Percentiles rank a stretch among this genome's conserved stretches.
phyloP scores from a whole-genome alignment of 2,329 filamentous ascomycete genomes.

The Diplodia scrobiculata region DNA sequence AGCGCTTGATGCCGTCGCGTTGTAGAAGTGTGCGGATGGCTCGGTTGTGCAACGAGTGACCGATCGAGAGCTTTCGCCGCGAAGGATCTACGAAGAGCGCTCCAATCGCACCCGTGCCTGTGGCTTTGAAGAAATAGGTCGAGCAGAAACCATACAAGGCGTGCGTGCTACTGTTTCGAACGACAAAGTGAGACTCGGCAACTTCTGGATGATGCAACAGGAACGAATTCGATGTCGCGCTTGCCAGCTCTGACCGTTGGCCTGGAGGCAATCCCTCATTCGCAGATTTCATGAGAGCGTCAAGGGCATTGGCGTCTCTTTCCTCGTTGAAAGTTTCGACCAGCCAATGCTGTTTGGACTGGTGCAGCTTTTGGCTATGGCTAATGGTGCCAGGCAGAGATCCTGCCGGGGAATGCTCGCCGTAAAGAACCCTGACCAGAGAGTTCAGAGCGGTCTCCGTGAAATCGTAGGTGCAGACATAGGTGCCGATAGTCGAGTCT shows the following conservation, averaged over 20 bases:
- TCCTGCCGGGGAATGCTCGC: constrained; percentile 64
- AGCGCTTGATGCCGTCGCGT: constrained; percentile 70
- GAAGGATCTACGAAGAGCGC: constrained; percentile 86
- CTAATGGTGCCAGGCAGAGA: constrained; percentile 70
- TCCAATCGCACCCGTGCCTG: constrained; percentile 73
- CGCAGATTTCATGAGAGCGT: constrained; percentile 71
- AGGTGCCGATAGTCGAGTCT: constrained; percentile 86
- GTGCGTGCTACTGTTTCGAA: constrained; percentile 89
- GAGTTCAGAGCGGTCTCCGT: constrained; percentile 88
- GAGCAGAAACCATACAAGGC: constrained; percentile 90
- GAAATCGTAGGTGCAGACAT: constrained; percentile 94
- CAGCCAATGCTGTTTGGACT: constrained; percentile 92
- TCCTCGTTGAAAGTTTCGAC: constrained; percentile 85
- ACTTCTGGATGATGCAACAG: constrained; percentile 70
- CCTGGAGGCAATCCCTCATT: constrained; percentile 67
- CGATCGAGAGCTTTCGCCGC: constrained; percentile 85
- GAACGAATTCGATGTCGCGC: constrained; percentile 73
- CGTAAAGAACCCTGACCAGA: constrained; percentile 79
- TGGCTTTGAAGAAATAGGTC: constrained; percentile 76
- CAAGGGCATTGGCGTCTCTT: constrained; percentile 71
- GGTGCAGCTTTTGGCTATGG: constrained; percentile 82
- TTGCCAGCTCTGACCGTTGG: constrained; percentile 68
- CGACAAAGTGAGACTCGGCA: constrained; percentile 84
- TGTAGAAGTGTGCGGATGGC: constrained; percentile 76
- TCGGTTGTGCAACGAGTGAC: constrained; percentile 82